Percentiles rank a stretch among this genome's conserved stretches.
These are phyloP conservation scores for Rubus parviflorus DNA, from an alignment of 306 rosid species.

Conservation along the genomic window DNA sequence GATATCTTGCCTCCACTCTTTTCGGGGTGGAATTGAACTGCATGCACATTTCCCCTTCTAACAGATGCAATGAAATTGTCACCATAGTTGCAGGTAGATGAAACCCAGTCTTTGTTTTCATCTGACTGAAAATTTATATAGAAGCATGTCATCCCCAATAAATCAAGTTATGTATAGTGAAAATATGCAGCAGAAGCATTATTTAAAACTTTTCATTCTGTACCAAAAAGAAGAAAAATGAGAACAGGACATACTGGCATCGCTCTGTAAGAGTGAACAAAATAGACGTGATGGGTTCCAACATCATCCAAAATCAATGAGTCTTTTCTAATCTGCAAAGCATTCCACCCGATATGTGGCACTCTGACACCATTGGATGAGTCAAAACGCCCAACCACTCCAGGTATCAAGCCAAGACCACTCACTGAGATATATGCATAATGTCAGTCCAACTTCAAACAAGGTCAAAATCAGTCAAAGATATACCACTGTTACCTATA, in stretches of 20 bases:
- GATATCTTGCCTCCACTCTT: constrained; percentile 89
- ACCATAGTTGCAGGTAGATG: constrained; percentile 90
- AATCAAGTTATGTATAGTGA: constrained; percentile 10
- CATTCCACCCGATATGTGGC: constrained; percentile 98
- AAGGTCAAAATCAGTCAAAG: background rate
- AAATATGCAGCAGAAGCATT: background rate
- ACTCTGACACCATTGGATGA: constrained; percentile 86
- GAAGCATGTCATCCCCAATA: constrained; percentile 14
- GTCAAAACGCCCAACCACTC: constrained; percentile 89
- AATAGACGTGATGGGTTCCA: constrained; percentile 78
- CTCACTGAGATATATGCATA: constrained; percentile 59
- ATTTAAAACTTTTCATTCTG: background rate
- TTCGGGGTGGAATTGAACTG: constrained; percentile 98
- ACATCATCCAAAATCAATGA: constrained; percentile 84
- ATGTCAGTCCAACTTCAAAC: constrained; percentile 25
- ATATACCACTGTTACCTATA: constrained; percentile 5
- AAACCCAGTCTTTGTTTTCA: constrained; percentile 81
- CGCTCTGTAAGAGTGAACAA: constrained; percentile 94
- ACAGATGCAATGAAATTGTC: constrained; percentile 85
- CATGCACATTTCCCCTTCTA: constrained; percentile 89
- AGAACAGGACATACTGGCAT: constrained; percentile 60
- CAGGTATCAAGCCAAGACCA: constrained; percentile 95
- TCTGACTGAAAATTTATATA: constrained; percentile 57
- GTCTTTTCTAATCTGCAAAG: constrained; percentile 58
- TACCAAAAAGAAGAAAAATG: background rate